These are phyloP conservation scores for Boletus bicolor DNA, from an alignment of 768 basidiomycete species.

Conservation along the genomic window DNA sequence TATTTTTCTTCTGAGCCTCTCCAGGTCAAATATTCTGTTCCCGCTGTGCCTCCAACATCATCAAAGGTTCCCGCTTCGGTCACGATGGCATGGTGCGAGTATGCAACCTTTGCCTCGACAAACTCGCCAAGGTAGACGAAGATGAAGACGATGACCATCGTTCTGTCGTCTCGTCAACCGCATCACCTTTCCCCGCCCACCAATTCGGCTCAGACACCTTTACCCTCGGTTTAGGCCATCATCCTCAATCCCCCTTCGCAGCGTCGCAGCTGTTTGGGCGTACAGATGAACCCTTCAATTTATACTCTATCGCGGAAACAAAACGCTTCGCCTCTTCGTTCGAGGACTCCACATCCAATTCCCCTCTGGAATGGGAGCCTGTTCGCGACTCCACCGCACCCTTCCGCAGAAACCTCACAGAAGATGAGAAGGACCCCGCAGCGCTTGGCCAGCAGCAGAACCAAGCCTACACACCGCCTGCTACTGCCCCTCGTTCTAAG, in stretches of 20 bases:
- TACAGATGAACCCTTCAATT: constrained; percentile 72
- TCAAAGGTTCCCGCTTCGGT: constrained; percentile 90
- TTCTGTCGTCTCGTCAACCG: constrained; percentile 69
- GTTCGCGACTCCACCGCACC: constrained; percentile 60
- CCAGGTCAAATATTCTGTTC: constrained; percentile 96
- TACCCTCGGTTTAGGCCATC: constrained; percentile 38
- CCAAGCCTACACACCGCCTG: constrained; percentile 17
- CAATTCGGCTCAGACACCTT: constrained; percentile 57
- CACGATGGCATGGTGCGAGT: constrained; percentile 94
- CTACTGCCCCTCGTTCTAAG: constrained; percentile 42
- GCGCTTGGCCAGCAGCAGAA: constrained; percentile 40
- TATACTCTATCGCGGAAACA: constrained; percentile 81
- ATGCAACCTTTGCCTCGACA: constrained; percentile 93
- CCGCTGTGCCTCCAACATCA: constrained; percentile 93
- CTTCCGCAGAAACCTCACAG: constrained; percentile 69
- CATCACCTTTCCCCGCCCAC: constrained; percentile 72
- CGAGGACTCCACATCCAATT: constrained; percentile 50
- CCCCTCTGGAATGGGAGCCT: constrained; percentile 50
- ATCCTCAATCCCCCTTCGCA: constrained; percentile 84
- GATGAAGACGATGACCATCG: constrained; percentile 89
- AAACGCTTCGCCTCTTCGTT: constrained; percentile 53
- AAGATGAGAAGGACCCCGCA: constrained; percentile 68
- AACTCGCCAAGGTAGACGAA: constrained; percentile 81
- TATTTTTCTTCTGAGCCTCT: not conserved
- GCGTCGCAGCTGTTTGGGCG: constrained; percentile 81